Percentiles rank a stretch among this genome's conserved stretches.
Conservation (phyloP, 2,329 filamentous ascomycete genomes). For the Aureobasidium sp. region DNA sequence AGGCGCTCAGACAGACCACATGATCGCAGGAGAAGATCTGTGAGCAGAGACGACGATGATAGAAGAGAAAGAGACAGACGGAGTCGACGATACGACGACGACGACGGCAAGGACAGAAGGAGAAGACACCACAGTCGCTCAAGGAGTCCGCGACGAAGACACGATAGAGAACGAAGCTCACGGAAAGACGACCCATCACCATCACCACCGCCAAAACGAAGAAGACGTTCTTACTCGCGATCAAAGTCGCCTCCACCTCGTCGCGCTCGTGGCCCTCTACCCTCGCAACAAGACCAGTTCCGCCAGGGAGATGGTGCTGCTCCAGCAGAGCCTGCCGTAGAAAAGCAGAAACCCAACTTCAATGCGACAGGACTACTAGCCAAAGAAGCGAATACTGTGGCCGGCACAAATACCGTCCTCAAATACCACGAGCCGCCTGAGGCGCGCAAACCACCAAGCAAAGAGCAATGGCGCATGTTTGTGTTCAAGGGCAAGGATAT, state of each 20-base stretch:
- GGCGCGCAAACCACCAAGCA: conserved; percentile 75
- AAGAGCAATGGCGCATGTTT: conserved; percentile 80
- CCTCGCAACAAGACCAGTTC: conserved; percentile 42
- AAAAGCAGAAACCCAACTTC: conserved; percentile 87
- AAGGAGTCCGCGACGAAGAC: conserved; percentile 6
- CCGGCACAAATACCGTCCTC: conserved; percentile 68
- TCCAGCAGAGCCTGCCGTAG: conserved; percentile 32
- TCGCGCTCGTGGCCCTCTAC: conserved; percentile 37
- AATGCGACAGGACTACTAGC: conserved; percentile 73
- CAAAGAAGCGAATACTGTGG: conserved; percentile 78
- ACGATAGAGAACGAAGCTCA: conserved; percentile 10
- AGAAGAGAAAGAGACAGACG: conserved; percentile 9
- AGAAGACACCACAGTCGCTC: conserved; percentile 10
- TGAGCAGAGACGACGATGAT: conserved; percentile 4
- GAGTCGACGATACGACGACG: background rate
- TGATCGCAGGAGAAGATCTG: conserved; percentile 3
- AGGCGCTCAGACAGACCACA: background rate
- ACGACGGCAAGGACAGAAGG: conserved; percentile 1
- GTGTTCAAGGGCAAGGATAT: conserved; percentile 82
- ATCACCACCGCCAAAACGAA: conserved; percentile 11
- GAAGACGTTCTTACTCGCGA: conserved; percentile 21
- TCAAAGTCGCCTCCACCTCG: conserved; percentile 38
- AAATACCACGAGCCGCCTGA: conserved; percentile 97
- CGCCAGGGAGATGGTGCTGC: conserved; percentile 21
- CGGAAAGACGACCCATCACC: background rate